These are phyloP conservation scores for Hypoxylon subgilvum DNA, from an alignment of 495 filamentous ascomycete species.

Conservation along the genomic window DNA sequence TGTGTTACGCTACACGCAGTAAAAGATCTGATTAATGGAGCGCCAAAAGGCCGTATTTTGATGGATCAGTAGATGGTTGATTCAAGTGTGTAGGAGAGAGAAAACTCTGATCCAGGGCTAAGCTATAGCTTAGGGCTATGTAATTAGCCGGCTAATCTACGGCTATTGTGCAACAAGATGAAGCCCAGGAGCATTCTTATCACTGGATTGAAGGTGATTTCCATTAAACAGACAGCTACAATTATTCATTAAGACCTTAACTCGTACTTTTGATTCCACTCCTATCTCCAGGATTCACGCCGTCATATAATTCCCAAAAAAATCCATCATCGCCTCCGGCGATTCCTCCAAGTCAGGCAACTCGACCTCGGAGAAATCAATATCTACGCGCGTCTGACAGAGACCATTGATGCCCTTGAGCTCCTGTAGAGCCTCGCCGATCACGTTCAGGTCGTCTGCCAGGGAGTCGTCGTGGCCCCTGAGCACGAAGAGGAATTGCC, in stretches of 20 bases:
- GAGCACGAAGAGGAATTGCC: constrained; percentile 4
- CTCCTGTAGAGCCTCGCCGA: constrained; percentile 3
- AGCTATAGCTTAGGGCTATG: no score
- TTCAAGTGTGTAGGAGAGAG: no score
- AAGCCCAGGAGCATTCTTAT: no score
- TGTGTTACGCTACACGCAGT: no score
- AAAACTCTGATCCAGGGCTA: no score
- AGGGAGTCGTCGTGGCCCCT: neutral
- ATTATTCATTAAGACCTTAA: neutral
- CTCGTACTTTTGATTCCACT: neutral
- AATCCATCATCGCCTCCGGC: constrained; percentile 1
- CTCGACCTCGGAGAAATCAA: constrained; percentile 6
- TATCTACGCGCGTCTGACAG: neutral
- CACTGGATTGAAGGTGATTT: no score
- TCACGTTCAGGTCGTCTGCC: neutral
- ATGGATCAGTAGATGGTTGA: no score
- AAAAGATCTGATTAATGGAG: no score
- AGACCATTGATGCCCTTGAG: constrained; percentile 7
- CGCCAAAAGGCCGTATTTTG: no score
- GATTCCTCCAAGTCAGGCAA: constrained; percentile 3
- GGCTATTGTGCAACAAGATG: no score
- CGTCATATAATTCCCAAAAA: constrained; percentile 4
- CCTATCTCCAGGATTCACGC: neutral
- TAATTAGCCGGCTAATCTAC: no score
- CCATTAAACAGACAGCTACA: neutral